Evolutionary conservation across 108 stramenopile species (phyloP).

Genomic region (Bacterosira constricta): DNA sequence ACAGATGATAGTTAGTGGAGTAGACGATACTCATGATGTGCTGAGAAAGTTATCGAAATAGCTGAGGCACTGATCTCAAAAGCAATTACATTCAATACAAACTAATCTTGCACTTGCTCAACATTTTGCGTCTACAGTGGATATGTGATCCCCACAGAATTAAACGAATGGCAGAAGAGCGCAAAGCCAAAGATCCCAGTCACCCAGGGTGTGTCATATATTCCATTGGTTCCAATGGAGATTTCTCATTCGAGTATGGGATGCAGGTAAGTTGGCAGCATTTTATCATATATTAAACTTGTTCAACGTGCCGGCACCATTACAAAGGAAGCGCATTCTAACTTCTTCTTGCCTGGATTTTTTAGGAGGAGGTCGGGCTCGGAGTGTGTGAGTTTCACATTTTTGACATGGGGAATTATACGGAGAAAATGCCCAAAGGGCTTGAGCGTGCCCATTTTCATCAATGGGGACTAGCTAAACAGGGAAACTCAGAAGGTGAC

Average conservation of each 20-base stretch:
- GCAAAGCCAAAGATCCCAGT: background rate
- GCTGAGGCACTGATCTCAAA: no score
- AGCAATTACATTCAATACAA: no score
- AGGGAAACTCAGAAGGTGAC: conserved; percentile 3
- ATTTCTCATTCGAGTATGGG: no score
- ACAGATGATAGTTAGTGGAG: background rate
- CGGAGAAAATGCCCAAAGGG: conserved; percentile 18
- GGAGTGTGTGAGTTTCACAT: conserved; percentile 60
- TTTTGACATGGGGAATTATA: conserved; percentile 54
- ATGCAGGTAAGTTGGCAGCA: no score
- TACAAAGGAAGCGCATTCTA: no score
- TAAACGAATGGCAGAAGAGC: conserved; percentile 2
- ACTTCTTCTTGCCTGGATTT: no score
- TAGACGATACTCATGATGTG: background rate
- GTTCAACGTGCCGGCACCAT: no score
- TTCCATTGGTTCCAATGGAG: conserved; percentile 50
- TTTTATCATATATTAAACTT: no score
- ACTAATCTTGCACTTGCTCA: background rate
- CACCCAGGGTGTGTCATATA: conserved; percentile 44
- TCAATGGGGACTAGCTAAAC: conserved; percentile 51
- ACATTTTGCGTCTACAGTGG: conserved; percentile 17
- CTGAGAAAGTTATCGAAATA: no score
- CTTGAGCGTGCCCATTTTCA: conserved; percentile 50
- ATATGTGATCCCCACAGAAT: conserved; percentile 53
- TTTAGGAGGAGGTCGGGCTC: conserved; percentile 26